phyloP scores from a whole-genome alignment of 73 alveolate species.

The Paramecium caudatum region DNA sequence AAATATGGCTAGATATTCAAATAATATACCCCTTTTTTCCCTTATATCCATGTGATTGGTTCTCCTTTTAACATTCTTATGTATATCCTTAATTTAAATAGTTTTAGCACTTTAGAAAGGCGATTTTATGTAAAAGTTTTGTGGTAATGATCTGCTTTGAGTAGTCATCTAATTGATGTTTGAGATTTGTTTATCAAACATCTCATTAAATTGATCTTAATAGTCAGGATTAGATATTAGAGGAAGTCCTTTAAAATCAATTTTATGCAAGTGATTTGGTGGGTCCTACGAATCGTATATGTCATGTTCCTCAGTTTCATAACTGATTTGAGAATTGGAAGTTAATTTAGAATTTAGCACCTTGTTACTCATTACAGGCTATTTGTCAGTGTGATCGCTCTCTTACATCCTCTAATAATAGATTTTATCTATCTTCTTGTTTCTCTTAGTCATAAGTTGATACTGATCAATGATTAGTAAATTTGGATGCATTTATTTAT shows the following conservation, averaged over 20 bases:
- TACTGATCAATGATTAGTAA: neutral
- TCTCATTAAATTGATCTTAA: neutral
- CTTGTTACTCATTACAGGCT: neutral
- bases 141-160: neutral
- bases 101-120: neutral
- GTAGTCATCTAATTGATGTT: conserved; percentile 8
- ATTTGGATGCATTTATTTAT: conserved; percentile 50
- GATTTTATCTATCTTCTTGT: conserved; percentile 32
- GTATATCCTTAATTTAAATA: neutral
- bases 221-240: neutral
- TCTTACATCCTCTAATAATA: conserved; percentile 18
- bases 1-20: neutral
- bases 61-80: conserved; percentile 19
- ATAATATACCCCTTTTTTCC: conserved; percentile 8
- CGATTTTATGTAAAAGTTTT: neutral
- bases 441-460: conserved; percentile 49
- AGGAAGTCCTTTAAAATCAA: conserved; percentile 23
- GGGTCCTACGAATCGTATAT: neutral
- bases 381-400: neutral
- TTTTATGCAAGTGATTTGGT: neutral
- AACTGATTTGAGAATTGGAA: conserved; percentile 10
- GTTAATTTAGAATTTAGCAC: conserved; percentile 66
- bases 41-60: conserved; percentile 23
- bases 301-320: conserved; percentile 56
- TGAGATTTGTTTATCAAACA: neutral